phyloP scores from a whole-genome alignment of 257 asterid species.

The Ilex aquifolium region DNA sequence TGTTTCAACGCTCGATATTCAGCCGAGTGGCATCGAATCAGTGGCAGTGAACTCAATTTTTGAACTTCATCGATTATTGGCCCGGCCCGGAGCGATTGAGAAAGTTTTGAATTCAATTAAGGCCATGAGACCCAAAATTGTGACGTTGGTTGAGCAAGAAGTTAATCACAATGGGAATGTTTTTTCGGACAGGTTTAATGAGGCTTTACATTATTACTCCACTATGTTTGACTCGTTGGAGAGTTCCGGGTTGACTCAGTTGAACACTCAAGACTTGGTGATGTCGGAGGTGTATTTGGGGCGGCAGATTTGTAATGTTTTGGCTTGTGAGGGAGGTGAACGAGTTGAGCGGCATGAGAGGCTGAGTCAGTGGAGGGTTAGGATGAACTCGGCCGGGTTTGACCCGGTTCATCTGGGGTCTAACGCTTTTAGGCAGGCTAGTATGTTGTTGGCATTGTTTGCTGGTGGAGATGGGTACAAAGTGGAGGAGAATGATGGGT shows the following conservation, averaged over 20 bases:
- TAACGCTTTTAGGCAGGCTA: slow-evolving; percentile 85
- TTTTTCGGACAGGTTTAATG: slow-evolving; percentile 72
- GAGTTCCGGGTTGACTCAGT: slow-evolving; percentile 47
- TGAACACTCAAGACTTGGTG: slow-evolving; percentile 42
- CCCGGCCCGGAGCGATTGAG: slow-evolving; percentile 46
- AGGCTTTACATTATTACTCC: slow-evolving; percentile 77
- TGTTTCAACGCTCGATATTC: slow-evolving; percentile 38
- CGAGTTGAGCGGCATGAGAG: slow-evolving; percentile 84
- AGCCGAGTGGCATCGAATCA: slow-evolving; percentile 38
- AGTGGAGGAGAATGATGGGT: slow-evolving; percentile 79
- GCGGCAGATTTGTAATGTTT: slow-evolving; percentile 81
- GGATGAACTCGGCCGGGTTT: slow-evolving; percentile 62
- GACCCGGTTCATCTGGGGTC: slow-evolving; percentile 70
- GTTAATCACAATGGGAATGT: slow-evolving; percentile 62
- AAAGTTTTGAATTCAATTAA: slow-evolving; percentile 51
- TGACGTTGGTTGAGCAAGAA: slow-evolving; percentile 78
- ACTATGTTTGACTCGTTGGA: slow-evolving; percentile 90
- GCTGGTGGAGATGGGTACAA: slow-evolving; percentile 78
- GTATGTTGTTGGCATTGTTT: slow-evolving; percentile 63
- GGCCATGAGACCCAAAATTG: slow-evolving; percentile 53
- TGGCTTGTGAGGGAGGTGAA: slow-evolving; percentile 75
- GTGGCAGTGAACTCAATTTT: slow-evolving; percentile 83
- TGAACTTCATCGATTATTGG: slow-evolving; percentile 62
- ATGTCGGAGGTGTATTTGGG: slow-evolving; percentile 84
- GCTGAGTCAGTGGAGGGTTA: slow-evolving; percentile 58